Base-by-base conservation (phyloP, 305 asterid genomes). In the Fraxinus nigra region DNA sequence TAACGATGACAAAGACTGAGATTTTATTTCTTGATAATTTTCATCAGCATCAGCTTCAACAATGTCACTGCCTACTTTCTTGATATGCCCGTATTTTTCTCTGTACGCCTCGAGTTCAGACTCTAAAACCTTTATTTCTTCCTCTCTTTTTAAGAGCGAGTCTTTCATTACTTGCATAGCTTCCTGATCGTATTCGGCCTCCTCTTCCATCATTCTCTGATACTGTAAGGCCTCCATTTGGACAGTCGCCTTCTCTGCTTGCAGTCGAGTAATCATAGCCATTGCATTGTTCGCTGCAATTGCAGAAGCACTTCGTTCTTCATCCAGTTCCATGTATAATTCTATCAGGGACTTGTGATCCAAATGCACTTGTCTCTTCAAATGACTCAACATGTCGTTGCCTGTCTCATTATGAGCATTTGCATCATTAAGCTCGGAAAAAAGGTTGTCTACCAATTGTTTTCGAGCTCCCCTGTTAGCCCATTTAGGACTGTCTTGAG, bases 161-260 rank as follows among this genome's bases (percentile, higher is more conserved):
- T 93, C 96, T 76, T 88, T 91, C 93, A 95, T 85, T 18, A 86
- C 87, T 85, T 92, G 97, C 77, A 94, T 18, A 22, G 97, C 98
- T 82, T 97, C 98, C 78, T 92, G 92, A 46, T 97, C 99, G 28
- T 93, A 97, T 54, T 94, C 99, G 2, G 95, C 96, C 67, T 97
- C 98, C 75, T 94, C 99, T 70, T 97, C 98, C 99, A 92, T 95
- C 99, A 94, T 90, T 83, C 99, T 88, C 77, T 97, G 97, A 83
- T 97, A 97, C 87, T 97, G 98, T 43, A 90, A 86, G 7, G 98
- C 98, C 88, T 95, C 98, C 99, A 97, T 97, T 79, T 94, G 98
- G 30, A 97, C 97, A 0, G 98, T 92, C 0, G 98, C 98, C 59
- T 97, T 97, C 84, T 97, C 98, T 0, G 94, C 98, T 43, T 97